Conservation (phyloP, 495 filamentous ascomycete species). For the Aspergillus leporis region DNA sequence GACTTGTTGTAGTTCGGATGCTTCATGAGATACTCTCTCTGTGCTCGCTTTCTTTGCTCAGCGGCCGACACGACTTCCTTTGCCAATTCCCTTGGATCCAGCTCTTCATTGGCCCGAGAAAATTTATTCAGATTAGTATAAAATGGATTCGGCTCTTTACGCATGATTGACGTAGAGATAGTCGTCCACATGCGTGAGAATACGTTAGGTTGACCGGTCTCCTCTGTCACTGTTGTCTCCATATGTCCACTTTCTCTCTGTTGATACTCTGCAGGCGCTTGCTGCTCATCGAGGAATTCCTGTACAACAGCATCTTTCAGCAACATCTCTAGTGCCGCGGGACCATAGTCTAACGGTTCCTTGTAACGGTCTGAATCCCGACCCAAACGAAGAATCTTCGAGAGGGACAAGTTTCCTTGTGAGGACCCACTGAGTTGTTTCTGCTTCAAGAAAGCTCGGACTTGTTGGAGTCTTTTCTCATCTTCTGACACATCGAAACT, state of each 20-base stretch:
- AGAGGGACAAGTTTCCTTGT: slow-evolving; percentile 76
- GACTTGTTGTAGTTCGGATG: slow-evolving; percentile 93
- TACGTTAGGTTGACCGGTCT: slow-evolving; percentile 50
- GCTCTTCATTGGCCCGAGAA: slow-evolving; percentile 66
- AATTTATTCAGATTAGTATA: slow-evolving; percentile 75
- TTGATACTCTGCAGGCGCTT: slow-evolving; percentile 25
- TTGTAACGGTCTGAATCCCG: slow-evolving; percentile 60
- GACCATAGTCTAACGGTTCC: slow-evolving; percentile 85
- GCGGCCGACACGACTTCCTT: slow-evolving; percentile 83
- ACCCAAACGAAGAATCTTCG: slow-evolving; percentile 82
- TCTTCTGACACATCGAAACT: slow-evolving; percentile 99
- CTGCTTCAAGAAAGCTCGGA: slow-evolving; percentile 88
- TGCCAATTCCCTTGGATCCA: slow-evolving; percentile 85
- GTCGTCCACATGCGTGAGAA: slow-evolving; percentile 60
- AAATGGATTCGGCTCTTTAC: slow-evolving; percentile 89
- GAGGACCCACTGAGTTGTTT: slow-evolving; percentile 74
- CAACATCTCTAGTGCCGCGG: slow-evolving; percentile 89
- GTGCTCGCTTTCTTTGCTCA: slow-evolving; percentile 77
- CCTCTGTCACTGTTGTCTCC: slow-evolving; percentile 28
- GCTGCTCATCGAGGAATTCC: slow-evolving; percentile 86
- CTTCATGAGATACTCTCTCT: slow-evolving; percentile 83
- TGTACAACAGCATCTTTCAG: slow-evolving; percentile 91
- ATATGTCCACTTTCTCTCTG: slow-evolving; percentile 23
- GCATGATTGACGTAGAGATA: slow-evolving; percentile 50
- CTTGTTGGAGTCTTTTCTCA: slow-evolving; percentile 94